Conservation (phyloP, 2,329 filamentous ascomycete genomes). For the Fusarium proliferatum region DNA sequence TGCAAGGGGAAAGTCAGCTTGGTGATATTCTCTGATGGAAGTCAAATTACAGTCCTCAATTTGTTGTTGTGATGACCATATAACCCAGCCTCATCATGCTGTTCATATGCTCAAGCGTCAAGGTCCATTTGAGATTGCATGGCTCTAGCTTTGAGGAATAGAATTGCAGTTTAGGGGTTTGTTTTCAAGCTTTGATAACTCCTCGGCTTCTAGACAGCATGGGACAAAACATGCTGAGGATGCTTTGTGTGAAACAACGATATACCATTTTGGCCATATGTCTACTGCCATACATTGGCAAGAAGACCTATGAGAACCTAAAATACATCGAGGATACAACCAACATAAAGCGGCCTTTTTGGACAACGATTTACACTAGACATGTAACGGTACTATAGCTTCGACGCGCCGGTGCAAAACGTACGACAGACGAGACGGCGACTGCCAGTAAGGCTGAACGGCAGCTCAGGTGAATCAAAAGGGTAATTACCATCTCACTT, state of each 20-base stretch:
- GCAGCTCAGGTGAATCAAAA: slow-evolving; percentile 9
- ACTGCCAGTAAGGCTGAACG: background rate
- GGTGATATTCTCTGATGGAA: background rate
- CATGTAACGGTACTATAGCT: background rate
- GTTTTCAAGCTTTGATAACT: background rate
- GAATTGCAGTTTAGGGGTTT: background rate
- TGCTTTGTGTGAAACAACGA: background rate
- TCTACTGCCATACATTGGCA: background rate
- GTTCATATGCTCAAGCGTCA: background rate
- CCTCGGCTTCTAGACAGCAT: background rate
- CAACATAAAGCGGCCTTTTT: background rate
- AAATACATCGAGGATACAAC: background rate
- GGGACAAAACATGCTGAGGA: background rate
- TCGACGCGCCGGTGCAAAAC: background rate
- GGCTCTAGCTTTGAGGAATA: background rate
- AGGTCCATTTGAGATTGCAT: background rate
- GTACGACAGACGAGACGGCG: background rate
- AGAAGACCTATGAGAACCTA: background rate
- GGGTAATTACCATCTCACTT: slow-evolving; percentile 2
- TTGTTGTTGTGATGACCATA: background rate
- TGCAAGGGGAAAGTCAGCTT: background rate
- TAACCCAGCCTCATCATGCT: background rate
- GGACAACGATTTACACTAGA: background rate
- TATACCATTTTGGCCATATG: background rate
- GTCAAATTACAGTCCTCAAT: background rate